Conservation (phyloP, 495 filamentous ascomycete species). For the Neurospora discreta region DNA sequence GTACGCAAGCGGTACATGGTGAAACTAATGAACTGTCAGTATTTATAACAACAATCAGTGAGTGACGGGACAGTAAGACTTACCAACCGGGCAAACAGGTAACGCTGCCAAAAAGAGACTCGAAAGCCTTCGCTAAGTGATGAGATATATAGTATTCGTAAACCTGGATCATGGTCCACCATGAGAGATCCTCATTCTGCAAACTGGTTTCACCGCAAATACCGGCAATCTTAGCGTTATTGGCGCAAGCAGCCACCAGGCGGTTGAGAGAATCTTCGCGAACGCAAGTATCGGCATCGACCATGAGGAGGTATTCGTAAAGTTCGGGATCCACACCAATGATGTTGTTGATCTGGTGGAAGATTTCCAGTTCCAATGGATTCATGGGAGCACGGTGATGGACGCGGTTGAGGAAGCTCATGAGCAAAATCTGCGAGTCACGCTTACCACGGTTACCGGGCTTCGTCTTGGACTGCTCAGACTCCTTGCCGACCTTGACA, state of each 20-base stretch:
- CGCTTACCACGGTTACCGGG: constrained; percentile 97
- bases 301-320: constrained; percentile 95
- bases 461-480: constrained; percentile 82
- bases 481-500: constrained; percentile 95
- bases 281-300: constrained; percentile 95
- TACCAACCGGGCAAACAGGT: constrained; percentile 98
- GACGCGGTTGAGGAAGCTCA: constrained; percentile 93
- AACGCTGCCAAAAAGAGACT: constrained; percentile 89
- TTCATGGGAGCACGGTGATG: constrained; percentile 90
- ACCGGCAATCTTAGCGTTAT: constrained; percentile 90
- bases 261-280: constrained; percentile 85
- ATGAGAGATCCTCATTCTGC: constrained; percentile 85
- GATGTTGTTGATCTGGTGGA: constrained; percentile 98
- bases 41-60: neutral
- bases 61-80: constrained; percentile 23
- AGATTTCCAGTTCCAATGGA: constrained; percentile 92
- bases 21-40: constrained; percentile 56
- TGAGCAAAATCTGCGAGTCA: constrained; percentile 78
- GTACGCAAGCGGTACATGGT: constrained; percentile 96
- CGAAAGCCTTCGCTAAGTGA: constrained; percentile 86
- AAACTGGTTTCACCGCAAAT: constrained; percentile 97
- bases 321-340: constrained; percentile 96
- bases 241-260: constrained; percentile 83
- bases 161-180: constrained; percentile 99
- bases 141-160: constrained; percentile 98